Percentiles rank a stretch among this genome's conserved stretches.
These are phyloP conservation scores for Chenopodium formosanum DNA, from an alignment of 148 eudicot genomes.

Conservation along the genomic window DNA sequence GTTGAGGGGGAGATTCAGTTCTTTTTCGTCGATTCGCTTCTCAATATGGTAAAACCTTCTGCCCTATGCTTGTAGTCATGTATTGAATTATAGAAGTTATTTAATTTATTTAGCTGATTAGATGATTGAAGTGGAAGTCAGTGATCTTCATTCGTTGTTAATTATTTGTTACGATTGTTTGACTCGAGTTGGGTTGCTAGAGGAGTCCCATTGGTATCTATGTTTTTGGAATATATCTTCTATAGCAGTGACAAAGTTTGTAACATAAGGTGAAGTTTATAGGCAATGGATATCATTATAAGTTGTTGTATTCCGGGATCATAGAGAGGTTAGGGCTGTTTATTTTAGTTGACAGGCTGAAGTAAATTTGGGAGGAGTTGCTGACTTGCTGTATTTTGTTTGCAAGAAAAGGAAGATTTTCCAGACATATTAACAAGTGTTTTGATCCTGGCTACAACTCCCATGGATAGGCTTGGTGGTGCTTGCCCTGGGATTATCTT, in stretches of 20 bases:
- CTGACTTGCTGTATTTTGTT: background rate
- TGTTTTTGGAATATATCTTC: background rate
- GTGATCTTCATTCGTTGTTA: background rate
- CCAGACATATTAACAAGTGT: background rate
- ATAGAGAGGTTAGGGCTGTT: too few relatives aligned
- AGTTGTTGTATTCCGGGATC: too few relatives aligned
- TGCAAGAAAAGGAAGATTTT: background rate
- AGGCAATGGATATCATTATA: background rate
- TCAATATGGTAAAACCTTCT: constrained; percentile 49
- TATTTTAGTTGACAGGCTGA: background rate
- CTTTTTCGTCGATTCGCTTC: constrained; percentile 56
- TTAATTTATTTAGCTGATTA: background rate
- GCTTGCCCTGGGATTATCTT: background rate
- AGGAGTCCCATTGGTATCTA: background rate
- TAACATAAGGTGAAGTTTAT: background rate
- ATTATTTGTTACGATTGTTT: background rate
- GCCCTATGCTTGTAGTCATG: background rate
- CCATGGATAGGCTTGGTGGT: background rate
- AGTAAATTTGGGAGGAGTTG: background rate
- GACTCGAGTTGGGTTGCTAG: background rate
- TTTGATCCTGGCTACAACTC: background rate
- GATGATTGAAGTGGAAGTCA: background rate
- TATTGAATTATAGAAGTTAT: background rate
- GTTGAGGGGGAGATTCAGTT: constrained; percentile 56
- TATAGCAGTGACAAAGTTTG: background rate